Evolutionary conservation across 108 stramenopile genomes (phyloP), one percentile per base, ranked within the genome.

Genomic region (Nitzschia putrida): DNA sequence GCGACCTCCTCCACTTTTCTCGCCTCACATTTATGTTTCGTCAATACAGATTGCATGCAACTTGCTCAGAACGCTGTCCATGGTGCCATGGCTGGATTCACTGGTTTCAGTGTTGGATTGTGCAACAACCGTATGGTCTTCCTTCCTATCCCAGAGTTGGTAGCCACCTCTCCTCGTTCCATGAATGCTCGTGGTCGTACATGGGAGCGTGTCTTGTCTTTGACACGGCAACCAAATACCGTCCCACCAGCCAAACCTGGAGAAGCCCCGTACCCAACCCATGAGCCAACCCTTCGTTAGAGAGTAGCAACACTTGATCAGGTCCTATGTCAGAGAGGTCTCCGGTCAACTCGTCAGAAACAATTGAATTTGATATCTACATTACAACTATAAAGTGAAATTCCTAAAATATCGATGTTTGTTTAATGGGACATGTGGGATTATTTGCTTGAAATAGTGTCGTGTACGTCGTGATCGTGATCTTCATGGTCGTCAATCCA

Each of bases 31-130:
- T 25, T 45, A n/a, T n/a, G 29, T 34, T 20, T 60, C 10, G n/a
- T 13, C n/a, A 29, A 23, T 69, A 47, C 70, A 75, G 74, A 97
- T 61, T 98, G 98, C 81, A 95, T 97, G 95, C 95, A 97, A 63
- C 73, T 99, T 13, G 95, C 87, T 25, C 97, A 99, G 77, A 97
- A 97, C 76, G 97, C 97, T 21, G 98, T 98, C 29, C 98, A 99
- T 63, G 98, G 96, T 49, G 91, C 96, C 42, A 99, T 99, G 98
- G 98, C 97, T 8, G 98, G 98, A 21, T 97, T 85, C 74, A 98
- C 98, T 12, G 97, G 95, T 26, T 97, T 98, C 73, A 85, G 88
- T 4, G 95, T 97, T 16, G 98, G 97, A 21, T 63, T 99, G 23
- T 92, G 92, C 75, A 99, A 98, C 84, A 98, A 98, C 73, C 84